A percentile compares a stretch with the other conserved stretches of the same genome.
These are phyloP conservation scores for Parastagonospora nodorum DNA, from an alignment of 2,329 filamentous ascomycete species.

Conservation along the genomic window DNA sequence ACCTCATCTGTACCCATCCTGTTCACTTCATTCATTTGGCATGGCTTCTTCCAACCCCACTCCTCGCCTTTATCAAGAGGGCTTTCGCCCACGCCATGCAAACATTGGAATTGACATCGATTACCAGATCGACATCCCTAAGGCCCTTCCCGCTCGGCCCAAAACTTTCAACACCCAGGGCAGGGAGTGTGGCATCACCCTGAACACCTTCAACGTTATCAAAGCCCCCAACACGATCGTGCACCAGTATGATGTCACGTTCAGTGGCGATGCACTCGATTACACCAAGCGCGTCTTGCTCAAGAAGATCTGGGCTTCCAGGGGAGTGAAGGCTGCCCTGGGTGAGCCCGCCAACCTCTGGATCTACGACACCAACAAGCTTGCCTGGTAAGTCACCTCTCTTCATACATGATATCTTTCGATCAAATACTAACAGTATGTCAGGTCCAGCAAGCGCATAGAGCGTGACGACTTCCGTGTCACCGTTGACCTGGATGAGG, in stretches of 20 bases:
- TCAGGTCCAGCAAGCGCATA: conserved; percentile 34
- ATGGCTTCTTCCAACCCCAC: conserved; percentile 5
- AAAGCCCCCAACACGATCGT: conserved; percentile 66
- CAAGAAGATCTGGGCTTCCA: conserved; percentile 76
- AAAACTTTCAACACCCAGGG: conserved; percentile 47
- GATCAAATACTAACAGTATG: conserved; percentile 10
- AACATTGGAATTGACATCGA: conserved; percentile 28
- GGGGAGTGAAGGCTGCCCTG: conserved; percentile 62
- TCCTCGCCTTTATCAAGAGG: conserved; percentile 15
- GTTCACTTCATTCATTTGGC: conserved; percentile 6
- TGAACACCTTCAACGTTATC: conserved; percentile 78
- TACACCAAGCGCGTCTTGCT: conserved; percentile 65
- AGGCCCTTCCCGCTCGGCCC: conserved; percentile 41
- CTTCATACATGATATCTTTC: background rate
- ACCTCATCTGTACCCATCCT: conserved; percentile 1
- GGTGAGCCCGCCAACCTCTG: conserved; percentile 55
- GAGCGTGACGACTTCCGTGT: conserved; percentile 48
- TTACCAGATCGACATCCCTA: conserved; percentile 29
- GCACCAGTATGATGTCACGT: conserved; percentile 80
- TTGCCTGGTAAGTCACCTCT: conserved; percentile 72
- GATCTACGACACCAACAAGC: conserved; percentile 81
- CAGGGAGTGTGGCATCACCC: conserved; percentile 45
- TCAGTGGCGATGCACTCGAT: conserved; percentile 64
- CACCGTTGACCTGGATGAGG: conserved; percentile 73
- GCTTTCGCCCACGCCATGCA: conserved; percentile 17